Evolutionary conservation across 148 eudicot species (phyloP), one percentile per base, ranked within the genome.

Genomic region (Vaccinium darrowii): DNA sequence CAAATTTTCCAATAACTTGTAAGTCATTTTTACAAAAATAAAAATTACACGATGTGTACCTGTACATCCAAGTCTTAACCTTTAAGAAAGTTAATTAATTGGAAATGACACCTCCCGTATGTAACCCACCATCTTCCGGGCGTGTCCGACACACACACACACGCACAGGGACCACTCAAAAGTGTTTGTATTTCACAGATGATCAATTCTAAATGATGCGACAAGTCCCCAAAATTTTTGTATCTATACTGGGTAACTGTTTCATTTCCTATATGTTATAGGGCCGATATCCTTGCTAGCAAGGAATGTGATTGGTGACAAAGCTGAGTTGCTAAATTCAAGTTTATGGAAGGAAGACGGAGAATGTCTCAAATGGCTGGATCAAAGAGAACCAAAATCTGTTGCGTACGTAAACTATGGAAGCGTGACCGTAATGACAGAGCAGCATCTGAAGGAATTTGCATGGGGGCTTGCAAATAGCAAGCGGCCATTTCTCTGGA

Each of bases 401-500:
- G 78, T 74, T 43, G 52, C 43, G 10, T 74, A 74, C 8, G 78
- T 43, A 2, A 74, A 74, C 23, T 74, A 43, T 74, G 78, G 78
- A 39, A 39, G 78, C n/a, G 14, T 74, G 11, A 74, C 78, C 1
- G 25, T 74, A 16, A 74, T 74, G 78, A 74, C 51, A 8, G 78
- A 39, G 3, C n/a, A 74, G 43, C 51, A 74, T 18, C 23, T 74
- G 78, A 74, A 18, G 23, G 78, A 74, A 39, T 74, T 74, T 39
- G 78, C 78, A 39, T 74, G 78, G 78, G 78, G 78, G 52, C 78
- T 74, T 43, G 78, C 51, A 43, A 74, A 74, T 16, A 39, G 78
- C 51, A 74, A 74, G 23, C 51, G 43, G 50, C 78, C 52, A 43
- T 74, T 74, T 74, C 51, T 74, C 7, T 74, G 78, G 78, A 39